These are phyloP conservation scores for Drechslerella coelobrocha DNA, from an alignment of 2,329 filamentous ascomycete genomes.

Conservation along the genomic window DNA sequence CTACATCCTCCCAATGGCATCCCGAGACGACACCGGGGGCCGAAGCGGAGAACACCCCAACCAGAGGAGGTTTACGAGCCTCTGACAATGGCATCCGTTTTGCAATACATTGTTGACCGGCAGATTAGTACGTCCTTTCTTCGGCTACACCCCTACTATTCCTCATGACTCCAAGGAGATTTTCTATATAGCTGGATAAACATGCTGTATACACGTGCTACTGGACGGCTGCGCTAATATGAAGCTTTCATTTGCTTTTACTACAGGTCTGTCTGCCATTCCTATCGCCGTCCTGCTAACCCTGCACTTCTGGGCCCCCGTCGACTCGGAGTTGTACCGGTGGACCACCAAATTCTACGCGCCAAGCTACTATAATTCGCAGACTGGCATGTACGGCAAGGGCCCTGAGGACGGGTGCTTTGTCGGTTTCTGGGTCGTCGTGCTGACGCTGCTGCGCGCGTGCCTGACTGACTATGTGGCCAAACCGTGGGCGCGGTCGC, in stretches of 20 bases:
- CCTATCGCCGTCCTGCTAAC: constrained; percentile 82
- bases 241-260: constrained; percentile 6
- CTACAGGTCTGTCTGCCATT: constrained; percentile 79
- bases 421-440: constrained; percentile 77
- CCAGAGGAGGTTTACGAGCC: constrained; percentile 32
- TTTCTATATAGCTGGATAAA: too few relatives aligned
- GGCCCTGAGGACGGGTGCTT: constrained; percentile 81
- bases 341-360: constrained; percentile 88
- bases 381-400: constrained; percentile 73
- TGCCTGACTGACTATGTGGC: constrained; percentile 86
- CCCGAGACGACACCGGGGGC: constrained; percentile 24
- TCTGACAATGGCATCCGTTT: constrained; percentile 34
- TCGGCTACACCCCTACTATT: background rate
- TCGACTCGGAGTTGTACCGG: constrained; percentile 67
- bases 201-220: too few relatives aligned
- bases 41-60: constrained; percentile 33
- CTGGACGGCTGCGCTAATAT: constrained; percentile 32
- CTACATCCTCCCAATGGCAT: constrained; percentile 37
- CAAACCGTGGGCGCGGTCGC: constrained; percentile 73
- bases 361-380: constrained; percentile 79
- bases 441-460: constrained; percentile 86
- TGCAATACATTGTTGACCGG: constrained; percentile 58
- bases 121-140: constrained; percentile 57
- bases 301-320: constrained; percentile 81
- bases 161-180: background rate